phyloP scores from a whole-genome alignment of 805 yeast genomes.

The Yarrowia phangngaensis region DNA sequence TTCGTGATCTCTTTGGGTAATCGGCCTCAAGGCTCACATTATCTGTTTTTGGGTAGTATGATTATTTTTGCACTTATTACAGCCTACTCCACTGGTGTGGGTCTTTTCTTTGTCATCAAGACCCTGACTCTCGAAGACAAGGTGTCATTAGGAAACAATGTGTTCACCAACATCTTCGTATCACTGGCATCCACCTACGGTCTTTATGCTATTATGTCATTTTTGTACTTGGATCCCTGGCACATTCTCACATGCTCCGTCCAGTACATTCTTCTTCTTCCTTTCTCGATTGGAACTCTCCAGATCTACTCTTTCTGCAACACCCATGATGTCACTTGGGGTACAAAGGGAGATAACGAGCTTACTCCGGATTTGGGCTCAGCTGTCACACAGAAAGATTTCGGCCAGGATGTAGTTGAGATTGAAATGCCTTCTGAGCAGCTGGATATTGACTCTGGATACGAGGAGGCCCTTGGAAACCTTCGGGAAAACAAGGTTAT shows the following conservation, averaged over 20 bases:
- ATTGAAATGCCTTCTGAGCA: slow-evolving; percentile 68
- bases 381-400: slow-evolving; percentile 76
- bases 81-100: slow-evolving; percentile 73
- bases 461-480: slow-evolving; percentile 68
- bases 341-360: slow-evolving; percentile 90
- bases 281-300: slow-evolving; percentile 85
- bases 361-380: slow-evolving; percentile 68
- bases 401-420: slow-evolving; percentile 80
- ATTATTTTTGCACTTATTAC: slow-evolving; percentile 73
- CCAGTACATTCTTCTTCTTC: slow-evolving; percentile 85
- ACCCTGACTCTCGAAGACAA: slow-evolving; percentile 45
- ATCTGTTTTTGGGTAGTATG: slow-evolving; percentile 69
- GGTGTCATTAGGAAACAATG: slow-evolving; percentile 42
- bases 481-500: slow-evolving; percentile 66
- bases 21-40: slow-evolving; percentile 93
- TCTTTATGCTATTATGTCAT: slow-evolving; percentile 72
- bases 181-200: slow-evolving; percentile 91
- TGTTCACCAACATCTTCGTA: slow-evolving; percentile 64
- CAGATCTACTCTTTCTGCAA: slow-evolving; percentile 97
- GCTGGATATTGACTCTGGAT: slow-evolving; percentile 75
- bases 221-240: slow-evolving; percentile 93
- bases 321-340: slow-evolving; percentile 98
- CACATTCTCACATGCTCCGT: slow-evolving; percentile 81
- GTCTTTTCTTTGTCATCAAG: slow-evolving; percentile 68
- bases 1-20: slow-evolving; percentile 94